Evolutionary conservation across 345 rosid species (phyloP).

Genomic region (Aegle marmelos): DNA sequence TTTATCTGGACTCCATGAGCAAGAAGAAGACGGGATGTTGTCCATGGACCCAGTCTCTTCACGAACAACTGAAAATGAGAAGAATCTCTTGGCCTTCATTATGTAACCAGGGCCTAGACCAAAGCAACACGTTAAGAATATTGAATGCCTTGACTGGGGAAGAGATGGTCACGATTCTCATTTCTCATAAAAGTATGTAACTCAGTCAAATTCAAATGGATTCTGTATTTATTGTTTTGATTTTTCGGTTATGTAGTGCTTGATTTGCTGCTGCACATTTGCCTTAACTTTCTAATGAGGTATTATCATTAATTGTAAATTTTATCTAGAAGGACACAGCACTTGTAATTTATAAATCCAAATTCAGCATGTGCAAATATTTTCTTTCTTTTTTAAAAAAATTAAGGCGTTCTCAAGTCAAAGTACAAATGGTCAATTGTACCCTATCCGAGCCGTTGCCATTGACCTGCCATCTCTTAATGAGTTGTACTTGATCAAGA

Average conservation of each 20-base stretch:
- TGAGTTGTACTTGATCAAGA: background rate
- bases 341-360: no score
- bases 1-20: constrained; percentile 3
- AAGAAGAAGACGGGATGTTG: constrained; percentile 1
- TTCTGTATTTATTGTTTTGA: background rate
- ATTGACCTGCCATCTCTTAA: background rate
- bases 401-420: background rate
- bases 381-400: no score
- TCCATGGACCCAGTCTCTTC: constrained; percentile 10
- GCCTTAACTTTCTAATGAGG: background rate
- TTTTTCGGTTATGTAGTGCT: background rate
- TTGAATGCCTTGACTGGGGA: constrained; percentile 2
- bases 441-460: background rate
- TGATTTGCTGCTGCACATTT: constrained; percentile 5
- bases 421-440: background rate
- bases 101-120: constrained; percentile 3
- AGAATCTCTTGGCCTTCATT: background rate
- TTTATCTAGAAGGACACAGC: background rate
- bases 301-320: background rate
- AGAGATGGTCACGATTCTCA: background rate
- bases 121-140: constrained; percentile 17
- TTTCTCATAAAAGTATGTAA: background rate
- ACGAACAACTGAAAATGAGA: background rate
- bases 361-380: background rate
- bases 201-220: background rate